Evolutionary conservation across 768 basidiomycete species (phyloP), one percentile per base, ranked within the genome.

Genomic region (Boletus rubescentipes): DNA sequence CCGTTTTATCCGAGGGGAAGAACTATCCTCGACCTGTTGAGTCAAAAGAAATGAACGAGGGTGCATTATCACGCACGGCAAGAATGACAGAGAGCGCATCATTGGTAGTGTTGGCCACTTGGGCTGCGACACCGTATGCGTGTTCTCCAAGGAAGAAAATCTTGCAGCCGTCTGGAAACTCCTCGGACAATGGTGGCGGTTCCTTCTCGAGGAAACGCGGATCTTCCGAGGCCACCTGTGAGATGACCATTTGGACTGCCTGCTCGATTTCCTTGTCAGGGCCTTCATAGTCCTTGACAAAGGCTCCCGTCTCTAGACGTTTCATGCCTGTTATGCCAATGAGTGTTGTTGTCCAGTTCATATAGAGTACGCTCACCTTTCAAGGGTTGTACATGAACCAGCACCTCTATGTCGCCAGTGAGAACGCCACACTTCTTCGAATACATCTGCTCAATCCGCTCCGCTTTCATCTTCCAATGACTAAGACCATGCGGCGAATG

Each of bases 131-230:
- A n/a, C 97, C 97, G 65, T 96, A 99, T 0, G 91, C 93, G 67
- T 93, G 87, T 64, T 91, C 88, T 15, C 96, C 95, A 8, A 98
- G 79, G 84, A 98, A 98, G 74, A 99, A 97, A 29, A 98, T 90
- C 66, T 88, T 91, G 68, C 85, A 89, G 1, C 89, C 91, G 0
- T 83, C 84, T 0, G 95, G 94, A 73, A 92, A 98, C 67, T 98
- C 97, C 49, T 93, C 86, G 0, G 84, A 78, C 30, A 98, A 72
- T 0, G 91, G 85, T 1, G 92, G 89, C 0, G 97, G 83, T 9
- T 83, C 85, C 62, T 83, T 82, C 72, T 98, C 97, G 40, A 91
- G 52, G 68, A 81, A 91, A 29, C 90, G 86, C 26, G 93, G 89
- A 67, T 99, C 97, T 71, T 98, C 93, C 5, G 88, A 91, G 11